Base-by-base conservation (phyloP, 2,329 filamentous ascomycete genomes). In the Aspergillus pseudoglaucus region DNA sequence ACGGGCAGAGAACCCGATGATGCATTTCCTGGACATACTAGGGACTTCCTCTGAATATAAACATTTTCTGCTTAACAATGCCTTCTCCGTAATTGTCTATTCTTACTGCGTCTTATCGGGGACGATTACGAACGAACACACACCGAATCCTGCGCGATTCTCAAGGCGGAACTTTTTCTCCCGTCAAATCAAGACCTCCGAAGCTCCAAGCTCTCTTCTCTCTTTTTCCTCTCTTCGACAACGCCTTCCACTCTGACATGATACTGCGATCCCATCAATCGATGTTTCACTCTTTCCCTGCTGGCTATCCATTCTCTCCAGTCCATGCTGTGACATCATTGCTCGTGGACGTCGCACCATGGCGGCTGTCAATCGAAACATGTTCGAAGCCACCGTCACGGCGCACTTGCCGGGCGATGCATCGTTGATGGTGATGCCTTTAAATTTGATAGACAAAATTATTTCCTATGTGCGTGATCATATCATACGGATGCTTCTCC, bases 361-460 rank as follows among this genome's bases (percentile, higher is more conserved):
- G 69, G 63, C 62, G 58, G 56, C 63, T 48, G 67, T 71, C 62
- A 69, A 71, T 52, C 57, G 50, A 50, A 71, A 69, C 51, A 70
- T 72, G 68, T 70, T 72, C 53, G 65, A 63, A 42, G 64, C 63
- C 49, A 65, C 55, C 53, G 58, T 70, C 53, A 51, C 51, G 25
- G 53, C 52, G 14, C 61, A 68, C 44, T 55, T 45, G 20, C 63
- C 64, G 40, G 53, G 56, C 20, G 60, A 59, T 32, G 53, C 58
- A 4, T 63, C 63, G 42, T 48, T 72, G 50, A 59, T 69, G 59
- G 56, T 60, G 18, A 69, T 83, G 7, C 81, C 81, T 10, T 63
- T 84, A 57, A 80, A 82, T 55, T 65, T 83, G 38, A 73, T 84
- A 50, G 78, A 76, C 27, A 67, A 75, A 49, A 81, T 83, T 48